Evolutionary conservation across 1,284 basidiomycete genomes (phyloP), one percentile per base, ranked within the genome.

Genomic region (Moniliophthora roreri): DNA sequence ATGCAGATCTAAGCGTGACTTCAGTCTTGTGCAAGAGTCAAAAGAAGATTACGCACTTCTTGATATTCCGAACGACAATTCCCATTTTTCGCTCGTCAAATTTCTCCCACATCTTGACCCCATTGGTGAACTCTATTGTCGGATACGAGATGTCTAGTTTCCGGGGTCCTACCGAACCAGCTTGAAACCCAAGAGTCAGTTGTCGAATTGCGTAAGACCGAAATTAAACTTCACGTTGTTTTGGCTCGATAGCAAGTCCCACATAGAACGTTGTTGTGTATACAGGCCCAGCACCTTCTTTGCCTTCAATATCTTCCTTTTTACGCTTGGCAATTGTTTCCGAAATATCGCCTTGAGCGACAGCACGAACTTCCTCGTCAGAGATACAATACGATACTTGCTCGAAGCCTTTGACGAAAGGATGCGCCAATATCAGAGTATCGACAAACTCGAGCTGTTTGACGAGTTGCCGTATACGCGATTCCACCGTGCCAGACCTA

Each of bases 401-500:
- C 60, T 95, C 91, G 68, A 98, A 95, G 26, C 95, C 94, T 69
- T 94, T 95, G 69, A 93, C 84, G 72, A 92, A 97, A 16, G 97
- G 97, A 76, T 99, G 97, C 24, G 95, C 96, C 54, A 95, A 78
- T 52, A 87, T 84, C 62, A 99, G 79, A 51, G 92, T 89, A 56
- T 98, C 95, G 60, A 96, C 92, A 65, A 89, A 90, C 78, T 99
- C 97, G 52, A 99, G 86, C 73, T 97, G 97, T 87, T 96, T 95
- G 48, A 99, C 93, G 20, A 99, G 80, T 69, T 95, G 95, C 50
- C 97, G 87, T 73, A 99, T 82, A 63, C 91, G 85, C 44, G 95
- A 98, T 74, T 99, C 96, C n/a, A 99, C 97, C 21, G 94, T 95
- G 48, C 95, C 95, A 46, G 91, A 78, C 91, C 91, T 93, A 55